Conservation (phyloP, 2,329 filamentous ascomycete genomes). For the Parasarocladium wereldwijsianum region DNA sequence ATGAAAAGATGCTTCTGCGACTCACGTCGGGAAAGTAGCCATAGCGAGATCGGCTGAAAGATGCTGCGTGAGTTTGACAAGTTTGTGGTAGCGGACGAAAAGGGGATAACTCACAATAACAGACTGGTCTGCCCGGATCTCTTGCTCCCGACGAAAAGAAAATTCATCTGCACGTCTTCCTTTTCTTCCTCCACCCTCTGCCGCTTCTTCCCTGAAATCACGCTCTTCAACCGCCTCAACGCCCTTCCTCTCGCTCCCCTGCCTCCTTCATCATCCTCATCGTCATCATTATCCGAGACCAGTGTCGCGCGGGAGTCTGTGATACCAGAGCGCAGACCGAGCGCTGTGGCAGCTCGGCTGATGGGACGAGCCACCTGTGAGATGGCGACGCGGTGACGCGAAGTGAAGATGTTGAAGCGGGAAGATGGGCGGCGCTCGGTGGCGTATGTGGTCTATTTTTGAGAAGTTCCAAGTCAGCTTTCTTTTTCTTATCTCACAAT, state of each 20-base stretch:
- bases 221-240: conserved; percentile 8
- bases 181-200: conserved; percentile 4
- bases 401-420: conserved; percentile 12
- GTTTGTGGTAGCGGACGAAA: accelerated
- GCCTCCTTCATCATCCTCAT: background rate
- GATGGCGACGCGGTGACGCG: background rate
- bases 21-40: conserved; percentile 23
- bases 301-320: too few species aligned
- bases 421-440: conserved; percentile 10
- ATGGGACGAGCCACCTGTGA: background rate
- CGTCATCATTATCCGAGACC: conserved; percentile 1
- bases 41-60: conserved; percentile 21
- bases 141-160: conserved; percentile 20
- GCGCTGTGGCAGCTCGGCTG: conserved; percentile 8
- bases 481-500: too few species aligned
- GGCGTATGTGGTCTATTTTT: background rate
- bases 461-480: background rate
- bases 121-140: conserved; percentile 21
- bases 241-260: conserved; percentile 13
- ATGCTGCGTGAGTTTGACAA: background rate
- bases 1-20: background rate
- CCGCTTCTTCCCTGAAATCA: conserved; percentile 15
- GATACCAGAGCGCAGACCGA: conserved; percentile 6
- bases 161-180: conserved; percentile 16
- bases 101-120: conserved; percentile 17